phyloP scores from a whole-genome alignment of 1,284 basidiomycete species.

The Somion occarium region DNA sequence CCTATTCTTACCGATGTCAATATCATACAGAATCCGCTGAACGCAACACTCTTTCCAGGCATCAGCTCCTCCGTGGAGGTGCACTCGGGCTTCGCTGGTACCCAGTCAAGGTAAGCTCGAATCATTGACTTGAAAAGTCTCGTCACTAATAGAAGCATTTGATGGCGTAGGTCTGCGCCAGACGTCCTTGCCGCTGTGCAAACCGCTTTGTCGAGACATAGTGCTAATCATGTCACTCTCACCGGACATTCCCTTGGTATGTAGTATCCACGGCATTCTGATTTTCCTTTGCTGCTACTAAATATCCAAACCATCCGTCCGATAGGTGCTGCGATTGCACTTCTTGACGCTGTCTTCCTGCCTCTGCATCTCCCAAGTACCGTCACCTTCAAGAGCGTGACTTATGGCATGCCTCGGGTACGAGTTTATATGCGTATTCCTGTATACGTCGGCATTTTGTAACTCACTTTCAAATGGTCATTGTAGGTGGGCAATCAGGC shows the following conservation, averaged over 20 bases:
- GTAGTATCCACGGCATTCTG: too few relatives aligned
- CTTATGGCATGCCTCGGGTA: conserved; percentile 51
- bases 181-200: conserved; percentile 33
- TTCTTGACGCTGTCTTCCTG: conserved; percentile 45
- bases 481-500: conserved; percentile 58
- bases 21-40: conserved; percentile 23
- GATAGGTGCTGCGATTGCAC: conserved; percentile 41
- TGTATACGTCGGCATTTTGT: background rate
- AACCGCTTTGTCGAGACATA: conserved; percentile 23
- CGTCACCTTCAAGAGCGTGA: conserved; percentile 35
- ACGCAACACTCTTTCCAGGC: conserved; percentile 49
- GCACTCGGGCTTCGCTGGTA: conserved; percentile 51
- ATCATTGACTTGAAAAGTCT: background rate
- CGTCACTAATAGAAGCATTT: background rate
- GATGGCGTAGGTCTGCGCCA: conserved; percentile 26
- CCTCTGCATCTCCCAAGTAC: conserved; percentile 38
- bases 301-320: too few relatives aligned
- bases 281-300: too few relatives aligned
- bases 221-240: conserved; percentile 27
- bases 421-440: background rate
- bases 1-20: conserved; percentile 30
- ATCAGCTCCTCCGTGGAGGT: conserved; percentile 40
- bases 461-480: background rate
- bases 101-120: conserved; percentile 44
- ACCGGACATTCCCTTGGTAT: conserved; percentile 40